These are phyloP conservation scores for Sphaerulina vaccinii DNA, from an alignment of 2,329 filamentous ascomycete genomes.

Conservation along the genomic window DNA sequence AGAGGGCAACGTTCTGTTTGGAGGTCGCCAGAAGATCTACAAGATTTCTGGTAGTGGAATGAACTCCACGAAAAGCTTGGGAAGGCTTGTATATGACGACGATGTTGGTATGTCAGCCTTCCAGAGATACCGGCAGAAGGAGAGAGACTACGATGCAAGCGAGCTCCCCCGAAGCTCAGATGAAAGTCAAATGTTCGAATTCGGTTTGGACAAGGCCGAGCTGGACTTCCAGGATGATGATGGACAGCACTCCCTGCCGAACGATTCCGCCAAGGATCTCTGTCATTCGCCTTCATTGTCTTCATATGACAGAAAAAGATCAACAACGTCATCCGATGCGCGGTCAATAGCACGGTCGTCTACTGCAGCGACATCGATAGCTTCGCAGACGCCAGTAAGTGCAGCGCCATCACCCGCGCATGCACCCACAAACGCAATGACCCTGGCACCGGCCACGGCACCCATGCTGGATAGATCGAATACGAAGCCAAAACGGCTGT, in stretches of 20 bases:
- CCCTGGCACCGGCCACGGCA: constrained; percentile 25
- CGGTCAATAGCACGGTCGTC: constrained; percentile 71
- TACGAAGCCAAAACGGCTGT: constrained; percentile 71
- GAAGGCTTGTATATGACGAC: constrained; percentile 76
- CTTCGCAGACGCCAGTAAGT: constrained; percentile 61
- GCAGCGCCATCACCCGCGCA: constrained; percentile 38
- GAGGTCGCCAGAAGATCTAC: constrained; percentile 93
- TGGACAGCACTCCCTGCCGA: constrained; percentile 43
- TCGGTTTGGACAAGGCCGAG: constrained; percentile 35
- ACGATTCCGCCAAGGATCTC: constrained; percentile 44
- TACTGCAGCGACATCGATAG: constrained; percentile 82
- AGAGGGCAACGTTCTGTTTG: constrained; percentile 91
- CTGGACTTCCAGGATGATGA: constrained; percentile 43
- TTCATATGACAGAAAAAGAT: constrained; percentile 71
- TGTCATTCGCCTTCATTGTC: constrained; percentile 56
- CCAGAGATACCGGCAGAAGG: constrained; percentile 66
- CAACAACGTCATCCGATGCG: constrained; percentile 77
- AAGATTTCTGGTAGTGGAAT: constrained; percentile 64
- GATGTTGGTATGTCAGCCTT: constrained; percentile 83
- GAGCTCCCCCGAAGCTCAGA: constrained; percentile 26
- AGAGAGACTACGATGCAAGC: constrained; percentile 52
- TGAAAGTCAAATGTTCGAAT: constrained; percentile 36
- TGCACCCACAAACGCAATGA: constrained; percentile 53
- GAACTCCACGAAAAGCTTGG: constrained; percentile 53
- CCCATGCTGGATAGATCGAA: constrained; percentile 59